Percentiles rank a stretch among this genome's conserved stretches.
phyloP scores from a whole-genome alignment of 169 alveolate species.

The Pseudocohnilembus persalinus region DNA sequence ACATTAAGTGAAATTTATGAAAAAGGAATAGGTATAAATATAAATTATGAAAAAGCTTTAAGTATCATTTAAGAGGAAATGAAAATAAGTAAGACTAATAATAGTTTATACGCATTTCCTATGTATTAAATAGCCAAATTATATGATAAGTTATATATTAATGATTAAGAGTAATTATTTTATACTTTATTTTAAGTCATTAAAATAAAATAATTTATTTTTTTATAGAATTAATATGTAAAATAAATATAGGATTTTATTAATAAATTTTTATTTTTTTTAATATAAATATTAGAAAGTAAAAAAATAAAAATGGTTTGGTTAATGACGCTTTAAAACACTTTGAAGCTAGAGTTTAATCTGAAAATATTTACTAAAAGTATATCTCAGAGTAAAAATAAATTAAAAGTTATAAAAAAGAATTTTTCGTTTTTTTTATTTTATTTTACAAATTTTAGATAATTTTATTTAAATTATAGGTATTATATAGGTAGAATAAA shows the following conservation, averaged over 20 bases:
- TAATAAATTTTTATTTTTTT: no score
- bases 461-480: background rate
- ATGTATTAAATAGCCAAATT: background rate
- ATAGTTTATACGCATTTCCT: background rate
- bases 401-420: background rate
- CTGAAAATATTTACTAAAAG: no score
- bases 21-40: background rate
- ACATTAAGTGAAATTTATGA: background rate
- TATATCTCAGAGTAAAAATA: no score
- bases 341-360: no score
- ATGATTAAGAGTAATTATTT: background rate
- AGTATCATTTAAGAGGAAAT: background rate
- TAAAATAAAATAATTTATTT: no score
- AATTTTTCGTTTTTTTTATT: background rate
- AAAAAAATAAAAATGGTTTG: background rate
- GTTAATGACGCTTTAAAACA: no score
- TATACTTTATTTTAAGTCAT: no score
- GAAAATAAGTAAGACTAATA: no score
- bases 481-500: background rate
- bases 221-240: background rate
- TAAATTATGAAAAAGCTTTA: background rate
- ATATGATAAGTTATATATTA: background rate
- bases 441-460: background rate
- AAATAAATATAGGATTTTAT: no score
- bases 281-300: background rate